Evolutionary conservation across 2,329 filamentous ascomycete species (phyloP), one percentile per base, ranked within the genome.

Genomic region (Pleomassaria siparia): DNA sequence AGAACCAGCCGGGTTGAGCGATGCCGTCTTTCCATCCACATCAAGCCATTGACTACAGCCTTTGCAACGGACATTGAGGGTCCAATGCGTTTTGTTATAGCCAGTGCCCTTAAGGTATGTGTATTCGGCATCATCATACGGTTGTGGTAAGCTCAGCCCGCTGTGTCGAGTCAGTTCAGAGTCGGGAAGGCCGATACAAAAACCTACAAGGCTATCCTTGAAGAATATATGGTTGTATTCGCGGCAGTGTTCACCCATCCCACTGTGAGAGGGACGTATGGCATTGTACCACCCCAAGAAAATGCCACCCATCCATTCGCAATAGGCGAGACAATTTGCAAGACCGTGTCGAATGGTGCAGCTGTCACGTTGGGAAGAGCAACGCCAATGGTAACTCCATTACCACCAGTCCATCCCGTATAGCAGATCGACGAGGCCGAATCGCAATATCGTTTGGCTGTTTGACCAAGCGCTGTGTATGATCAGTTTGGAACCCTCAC

Each of bases 201-300:
- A 16, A 71, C 75, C 48, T 61, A 78, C 76, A 69, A 74, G 5
- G 75, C 74, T 55, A 74, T 74, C 22, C 76, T 69, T 1, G 74
- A 71, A 0, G 74, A 75, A 11, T 72, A 62, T 2, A 75, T 69
- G 10, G 59, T 46, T 3, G 70, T 72, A 13, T 59, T 69, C 8
- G 56, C 51, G 12, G 60, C 68, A 20, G 71, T 74, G 54, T 74
- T 76, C 29, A 66, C 56, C 76, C 76, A 79, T 4, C 67, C 71
- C 22, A 79, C 58, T 4, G 74, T 70, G 2, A 79, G 62, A 2
- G 76, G 76, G 49, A 74, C 74, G 59, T 76, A 75, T 1, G 72
- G 70, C 76, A 79, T 79, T 26, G 70, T 69, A 3, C 75, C 76
- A n/a, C 75, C 76, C 76, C 76, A 79, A 12, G 76, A 71, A 18